phyloP scores from a whole-genome alignment of 2,329 filamentous ascomycete species.

The Claviceps maximensis region DNA sequence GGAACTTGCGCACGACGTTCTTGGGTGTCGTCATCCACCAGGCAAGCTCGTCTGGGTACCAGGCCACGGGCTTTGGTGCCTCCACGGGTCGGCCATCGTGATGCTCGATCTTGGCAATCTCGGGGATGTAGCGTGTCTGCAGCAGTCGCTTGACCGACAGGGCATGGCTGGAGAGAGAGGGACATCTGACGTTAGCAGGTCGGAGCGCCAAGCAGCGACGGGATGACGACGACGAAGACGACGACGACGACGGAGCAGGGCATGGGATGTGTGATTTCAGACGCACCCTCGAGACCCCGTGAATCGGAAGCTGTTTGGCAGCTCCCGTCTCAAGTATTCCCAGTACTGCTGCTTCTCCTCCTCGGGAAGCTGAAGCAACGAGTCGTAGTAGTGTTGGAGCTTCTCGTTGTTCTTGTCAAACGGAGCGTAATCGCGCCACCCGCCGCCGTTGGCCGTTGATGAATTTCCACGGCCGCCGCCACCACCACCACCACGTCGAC shows the following conservation, averaged over 20 bases:
- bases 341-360: constrained; percentile 74
- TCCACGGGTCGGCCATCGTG: constrained; percentile 72
- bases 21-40: constrained; percentile 99
- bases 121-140: constrained; percentile 76
- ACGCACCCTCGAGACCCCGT: constrained; percentile 78
- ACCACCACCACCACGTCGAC: constrained; percentile 23
- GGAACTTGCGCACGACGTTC: constrained; percentile 84
- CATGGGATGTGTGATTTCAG: background rate
- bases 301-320: constrained; percentile 96
- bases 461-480: constrained; percentile 17
- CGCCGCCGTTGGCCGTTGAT: constrained; percentile 10
- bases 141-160: constrained; percentile 80
- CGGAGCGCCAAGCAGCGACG: background rate
- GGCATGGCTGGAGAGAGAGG: constrained; percentile 52
- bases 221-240: background rate
- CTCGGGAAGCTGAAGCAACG: constrained; percentile 59
- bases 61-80: constrained; percentile 67
- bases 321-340: constrained; percentile 65
- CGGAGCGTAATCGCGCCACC: constrained; percentile 23
- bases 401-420: constrained; percentile 69
- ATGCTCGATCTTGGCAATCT: constrained; percentile 73
- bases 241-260: no score
- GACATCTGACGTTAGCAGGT: constrained; percentile 8
- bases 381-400: constrained; percentile 78
- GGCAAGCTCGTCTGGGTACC: constrained; percentile 90